These are phyloP conservation scores for Macrolepiota albuminosa DNA, from an alignment of 768 basidiomycete species.

Conservation along the genomic window DNA sequence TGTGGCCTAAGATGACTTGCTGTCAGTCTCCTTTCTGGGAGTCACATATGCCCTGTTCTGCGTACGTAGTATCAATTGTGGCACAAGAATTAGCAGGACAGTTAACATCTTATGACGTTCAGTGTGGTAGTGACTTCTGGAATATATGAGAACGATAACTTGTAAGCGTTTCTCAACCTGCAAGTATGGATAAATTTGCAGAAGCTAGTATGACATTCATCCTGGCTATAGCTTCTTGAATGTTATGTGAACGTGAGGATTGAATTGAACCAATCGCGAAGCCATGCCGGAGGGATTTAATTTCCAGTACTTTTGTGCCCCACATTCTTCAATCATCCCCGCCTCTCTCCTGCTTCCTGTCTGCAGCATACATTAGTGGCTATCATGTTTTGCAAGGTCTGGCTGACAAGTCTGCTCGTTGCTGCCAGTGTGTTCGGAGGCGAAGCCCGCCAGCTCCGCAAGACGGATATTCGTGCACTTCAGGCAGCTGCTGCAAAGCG, in stretches of 20 bases:
- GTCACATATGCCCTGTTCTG: not conserved
- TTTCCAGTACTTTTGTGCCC: not conserved
- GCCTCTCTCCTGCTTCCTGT: no score
- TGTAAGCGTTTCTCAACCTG: no score
- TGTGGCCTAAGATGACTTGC: not conserved
- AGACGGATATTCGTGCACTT: slow-evolving; percentile 7
- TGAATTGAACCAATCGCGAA: not conserved
- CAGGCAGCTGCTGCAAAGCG: slow-evolving; percentile 6
- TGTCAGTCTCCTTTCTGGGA: not conserved
- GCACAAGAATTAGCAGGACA: no score
- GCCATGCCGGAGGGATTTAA: not conserved
- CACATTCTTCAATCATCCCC: not conserved
- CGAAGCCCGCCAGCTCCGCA: slow-evolving; percentile 7
- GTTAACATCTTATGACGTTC: not conserved
- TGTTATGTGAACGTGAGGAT: not conserved
- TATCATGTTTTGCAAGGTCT: slow-evolving; percentile 1
- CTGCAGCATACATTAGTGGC: not conserved
- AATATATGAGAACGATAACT: not conserved
- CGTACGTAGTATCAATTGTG: not conserved
- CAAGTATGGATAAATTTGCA: not conserved
- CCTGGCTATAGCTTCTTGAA: not conserved
- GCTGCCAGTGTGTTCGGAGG: not conserved
- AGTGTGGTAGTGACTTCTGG: not conserved
- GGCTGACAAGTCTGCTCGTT: not conserved
- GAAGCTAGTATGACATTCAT: not conserved